Base-by-base conservation (phyloP, 176 grass and related monocot species). In the Lolium rigidum region DNA sequence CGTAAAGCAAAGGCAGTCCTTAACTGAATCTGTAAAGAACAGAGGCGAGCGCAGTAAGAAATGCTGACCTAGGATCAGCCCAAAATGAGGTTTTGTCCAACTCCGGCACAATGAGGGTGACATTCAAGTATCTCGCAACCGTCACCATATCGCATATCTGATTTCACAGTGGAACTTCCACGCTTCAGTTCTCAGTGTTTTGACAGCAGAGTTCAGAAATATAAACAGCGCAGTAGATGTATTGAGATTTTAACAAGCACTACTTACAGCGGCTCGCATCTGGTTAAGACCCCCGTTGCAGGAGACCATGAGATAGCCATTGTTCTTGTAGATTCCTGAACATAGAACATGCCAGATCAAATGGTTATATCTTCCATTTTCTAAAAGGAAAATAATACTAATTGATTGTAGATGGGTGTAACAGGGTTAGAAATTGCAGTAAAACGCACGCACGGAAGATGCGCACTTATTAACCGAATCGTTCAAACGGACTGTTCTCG, bases 121-220 rank as follows among this genome's bases (percentile, higher is more conserved):
- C 91, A 37, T 98, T 98, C 78, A 98, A 86, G 77, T 92, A 95
- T 85, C 95, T 92, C 24, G 93, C 93, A 83, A 98, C 92, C 56
- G 93, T 87, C 87, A 98, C 95, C 93, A 98, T 95, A 77, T 98
- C 95, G 28, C 95, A 95, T 80, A 98, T 98, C 95, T 98, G 91
- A 85, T 76, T 31, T 65, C 31, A 35, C 60, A 6, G 21, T 74
- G 3, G 59, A 61, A 49, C 35, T 41, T 85, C 81, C 60, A 35
- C 52, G 39, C 48, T 63, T 55, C 68, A 71, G 28, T 73, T 87
- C 62, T 69, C 52, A 92, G 21, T 54, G 37, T 28, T 46, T 85
- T 1, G 71, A 31, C 31, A 56, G 10, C 20, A 3, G 22, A 2
- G 2, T 65, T 70, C 50, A 79, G 4, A 52, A 18, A 70, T 56